A percentile compares a stretch with the other conserved stretches of the same genome.
Conservation (phyloP, 192 early-diverging fungal genomes). For the Mortierella alpina region DNA sequence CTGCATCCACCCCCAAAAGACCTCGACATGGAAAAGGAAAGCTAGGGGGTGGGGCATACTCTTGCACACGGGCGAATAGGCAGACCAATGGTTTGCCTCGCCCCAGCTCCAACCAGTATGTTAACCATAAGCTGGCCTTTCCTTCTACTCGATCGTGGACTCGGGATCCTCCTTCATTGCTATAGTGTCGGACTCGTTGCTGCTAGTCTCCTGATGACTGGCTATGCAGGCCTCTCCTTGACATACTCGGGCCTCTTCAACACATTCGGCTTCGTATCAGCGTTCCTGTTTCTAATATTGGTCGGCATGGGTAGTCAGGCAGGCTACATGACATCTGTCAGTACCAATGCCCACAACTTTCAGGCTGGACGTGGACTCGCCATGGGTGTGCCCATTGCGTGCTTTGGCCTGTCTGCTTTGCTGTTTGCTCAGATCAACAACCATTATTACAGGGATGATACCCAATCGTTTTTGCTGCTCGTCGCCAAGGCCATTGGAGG, state of each 20-base stretch:
- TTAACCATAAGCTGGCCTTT: too few species aligned
- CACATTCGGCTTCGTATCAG: conserved; percentile 40
- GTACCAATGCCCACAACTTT: conserved; percentile 70
- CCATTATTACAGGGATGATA: conserved; percentile 61
- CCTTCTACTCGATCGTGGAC: too few species aligned
- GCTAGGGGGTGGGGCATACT: too few species aligned
- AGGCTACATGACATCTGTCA: conserved; percentile 71
- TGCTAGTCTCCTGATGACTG: conserved; percentile 18
- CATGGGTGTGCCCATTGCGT: conserved; percentile 67
- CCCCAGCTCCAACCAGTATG: too few species aligned
- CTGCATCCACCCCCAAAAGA: too few species aligned
- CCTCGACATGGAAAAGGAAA: too few species aligned
- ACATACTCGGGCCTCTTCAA: conserved; percentile 38
- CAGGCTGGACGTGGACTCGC: conserved; percentile 64
- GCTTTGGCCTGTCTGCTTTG: conserved; percentile 72
- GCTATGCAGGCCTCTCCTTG: conserved; percentile 34
- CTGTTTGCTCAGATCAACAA: conserved; percentile 70
- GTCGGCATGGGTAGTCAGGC: conserved; percentile 71
- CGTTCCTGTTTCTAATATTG: conserved; percentile 63
- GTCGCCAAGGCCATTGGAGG: conserved; percentile 60
- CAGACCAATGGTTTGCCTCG: too few species aligned
- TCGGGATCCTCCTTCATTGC: neutral
- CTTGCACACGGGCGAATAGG: too few species aligned
- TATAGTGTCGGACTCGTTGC: conserved; percentile 28
- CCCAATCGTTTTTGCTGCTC: conserved; percentile 61